A percentile compares a stretch with the other conserved stretches of the same genome.
Conservation (phyloP, 1,284 basidiomycete species). For the Melampsora abietis-canadensis region DNA sequence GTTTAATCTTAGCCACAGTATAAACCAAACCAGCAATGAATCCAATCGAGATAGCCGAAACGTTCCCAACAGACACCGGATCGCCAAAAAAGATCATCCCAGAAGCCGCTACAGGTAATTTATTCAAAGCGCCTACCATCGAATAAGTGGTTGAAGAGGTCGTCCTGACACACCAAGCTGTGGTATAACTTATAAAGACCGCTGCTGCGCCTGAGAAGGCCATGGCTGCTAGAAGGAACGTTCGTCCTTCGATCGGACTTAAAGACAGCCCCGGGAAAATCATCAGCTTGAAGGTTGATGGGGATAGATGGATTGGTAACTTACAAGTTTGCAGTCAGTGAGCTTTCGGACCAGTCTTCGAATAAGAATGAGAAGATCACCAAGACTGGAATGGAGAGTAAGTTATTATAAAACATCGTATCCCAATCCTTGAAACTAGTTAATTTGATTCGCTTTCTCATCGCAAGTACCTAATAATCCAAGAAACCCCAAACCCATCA, state of each 20-base stretch:
- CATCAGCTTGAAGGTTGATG: neutral
- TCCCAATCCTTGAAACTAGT: constrained; percentile 99
- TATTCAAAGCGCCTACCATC: constrained; percentile 99
- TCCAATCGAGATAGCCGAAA: constrained; percentile 80
- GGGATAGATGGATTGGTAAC: constrained; percentile 15
- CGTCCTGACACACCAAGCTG: constrained; percentile 95
- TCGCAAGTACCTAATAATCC: constrained; percentile 70
- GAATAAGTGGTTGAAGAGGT: constrained; percentile 98
- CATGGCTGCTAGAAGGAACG: constrained; percentile 78
- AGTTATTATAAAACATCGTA: constrained; percentile 99
- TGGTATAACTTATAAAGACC: constrained; percentile 95
- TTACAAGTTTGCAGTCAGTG: constrained; percentile 80
- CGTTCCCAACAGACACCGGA: constrained; percentile 76
- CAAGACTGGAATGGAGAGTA: constrained; percentile 88
- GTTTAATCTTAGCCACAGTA: constrained; percentile 45
- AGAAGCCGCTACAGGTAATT: constrained; percentile 92
- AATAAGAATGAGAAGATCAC: constrained; percentile 74
- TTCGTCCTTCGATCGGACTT: constrained; percentile 78
- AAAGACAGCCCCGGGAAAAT: constrained; percentile 8
- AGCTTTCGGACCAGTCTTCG: constrained; percentile 85
- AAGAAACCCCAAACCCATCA: neutral
- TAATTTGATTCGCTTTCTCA: constrained; percentile 94
- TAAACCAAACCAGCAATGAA: constrained; percentile 72
- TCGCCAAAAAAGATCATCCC: constrained; percentile 96
- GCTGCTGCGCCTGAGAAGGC: constrained; percentile 93